Evolutionary conservation across 2,329 filamentous ascomycete species (phyloP), one percentile per base, ranked within the genome.

Genomic region (Ceratocystis harringtonii): DNA sequence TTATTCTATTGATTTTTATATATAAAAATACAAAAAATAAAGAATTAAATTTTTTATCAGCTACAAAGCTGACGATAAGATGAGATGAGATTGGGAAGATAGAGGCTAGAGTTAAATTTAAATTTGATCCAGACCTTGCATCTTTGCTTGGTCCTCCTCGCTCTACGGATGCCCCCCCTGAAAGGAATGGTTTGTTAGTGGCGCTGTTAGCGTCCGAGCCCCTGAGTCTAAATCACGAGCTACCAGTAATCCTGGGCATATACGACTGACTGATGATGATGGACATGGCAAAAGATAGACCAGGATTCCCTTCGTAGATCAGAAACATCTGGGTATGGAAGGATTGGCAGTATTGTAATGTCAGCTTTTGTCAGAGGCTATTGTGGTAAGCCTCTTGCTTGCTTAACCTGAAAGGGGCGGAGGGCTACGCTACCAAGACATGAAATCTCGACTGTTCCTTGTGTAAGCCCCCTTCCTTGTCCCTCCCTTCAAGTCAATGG

Each of bases 141-240:
- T 32, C 30, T n/a, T 36, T 28, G 30, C 30, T n/a, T 58, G 55
- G 17, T 58, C n/a, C 55, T 58, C 28, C 6, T 58, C 17, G 12
- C 1, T 28, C 5, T 58, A 7, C 12, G 17, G 8, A 41, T 41
- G 36, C 36, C 55, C 28, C 28, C 50, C 55, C 28, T 58, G 25
- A n/a, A 57, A 25, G 25, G 36, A 25, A 57, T 57, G 15, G 15
- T 8, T 57, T 58, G 55, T 36, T 58, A 58, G 55, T 58, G 55
- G 55, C 55, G 55, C n/a, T 19, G 30, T 58, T 58, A n/a, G 55
- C 55, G 55, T 58, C 55, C 25, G 55, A 58, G 30, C 55, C 55
- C 55, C 55, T 58, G 25, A 36, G 28, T 58, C 55, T 58, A 58
- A 30, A 19, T 58, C 55, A 36, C 12, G 17, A 58, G 55, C 19